A percentile compares a stretch with the other conserved stretches of the same genome.
These are phyloP conservation scores for Mallotus repandus DNA, from an alignment of 441 rosid genomes.

Conservation along the genomic window DNA sequence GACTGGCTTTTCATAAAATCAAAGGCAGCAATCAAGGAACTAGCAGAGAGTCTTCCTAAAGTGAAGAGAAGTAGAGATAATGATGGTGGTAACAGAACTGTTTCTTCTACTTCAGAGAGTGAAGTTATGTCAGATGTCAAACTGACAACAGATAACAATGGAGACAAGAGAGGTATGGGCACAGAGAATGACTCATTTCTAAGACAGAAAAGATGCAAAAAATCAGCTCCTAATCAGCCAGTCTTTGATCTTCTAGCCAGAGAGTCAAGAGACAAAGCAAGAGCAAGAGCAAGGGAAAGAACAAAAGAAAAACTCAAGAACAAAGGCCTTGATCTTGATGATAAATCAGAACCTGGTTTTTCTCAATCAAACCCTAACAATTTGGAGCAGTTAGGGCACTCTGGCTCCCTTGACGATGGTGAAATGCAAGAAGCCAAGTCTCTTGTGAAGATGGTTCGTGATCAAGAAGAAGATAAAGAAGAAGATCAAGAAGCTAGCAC, in stretches of 20 bases:
- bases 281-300: conserved; percentile 86
- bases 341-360: conserved; percentile 15
- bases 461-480: conserved; percentile 20
- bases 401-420: conserved; percentile 18
- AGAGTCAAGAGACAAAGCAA: conserved; percentile 66
- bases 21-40: conserved; percentile 52
- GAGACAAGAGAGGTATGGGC: conserved; percentile 35
- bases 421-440: conserved; percentile 27
- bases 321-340: conserved; percentile 23
- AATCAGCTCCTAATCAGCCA: conserved; percentile 17
- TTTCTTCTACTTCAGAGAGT: conserved; percentile 39
- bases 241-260: conserved; percentile 38
- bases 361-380: conserved; percentile 45
- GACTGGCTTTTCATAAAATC: conserved; percentile 76
- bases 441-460: conserved; percentile 7
- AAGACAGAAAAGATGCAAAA: conserved; percentile 14
- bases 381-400: conserved; percentile 24
- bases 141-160: conserved; percentile 21
- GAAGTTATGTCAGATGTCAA: conserved; percentile 44
- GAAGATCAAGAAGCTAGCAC: conserved; percentile 12
- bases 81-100: conserved; percentile 20
- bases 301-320: conserved; percentile 54
- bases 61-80: conserved; percentile 20
- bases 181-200: conserved; percentile 16
- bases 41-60: conserved; percentile 32